Conservation (phyloP, 1,284 basidiomycete genomes). For the Cryptococcus deneoformans region DNA sequence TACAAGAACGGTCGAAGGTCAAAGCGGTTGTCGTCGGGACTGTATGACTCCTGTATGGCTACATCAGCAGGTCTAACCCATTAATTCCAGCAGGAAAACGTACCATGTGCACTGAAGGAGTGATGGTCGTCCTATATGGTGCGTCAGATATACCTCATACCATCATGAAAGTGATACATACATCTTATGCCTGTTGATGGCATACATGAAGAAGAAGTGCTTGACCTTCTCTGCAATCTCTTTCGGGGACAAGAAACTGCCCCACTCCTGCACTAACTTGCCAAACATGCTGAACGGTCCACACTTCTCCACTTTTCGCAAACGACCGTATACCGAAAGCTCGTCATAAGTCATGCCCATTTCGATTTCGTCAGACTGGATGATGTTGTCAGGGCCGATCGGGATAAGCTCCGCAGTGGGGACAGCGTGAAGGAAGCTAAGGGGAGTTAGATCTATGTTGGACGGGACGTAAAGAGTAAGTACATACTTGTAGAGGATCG, state of each 20-base stretch:
- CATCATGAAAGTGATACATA: conserved; percentile 14
- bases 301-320: conserved; percentile 95
- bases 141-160: conserved; percentile 4
- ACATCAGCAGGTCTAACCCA: conserved; percentile 5
- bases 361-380: conserved; percentile 95
- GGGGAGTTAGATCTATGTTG: neutral
- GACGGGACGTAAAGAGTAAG: neutral
- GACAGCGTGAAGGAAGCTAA: conserved; percentile 82
- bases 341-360: conserved; percentile 99
- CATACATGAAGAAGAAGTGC: conserved; percentile 95
- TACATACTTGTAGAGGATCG: conserved; percentile 70
- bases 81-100: conserved; percentile 47
- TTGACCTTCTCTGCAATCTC: conserved; percentile 99
- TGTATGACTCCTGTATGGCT: conserved; percentile 67
- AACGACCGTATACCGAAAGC: conserved; percentile 84
- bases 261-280: conserved; percentile 92
- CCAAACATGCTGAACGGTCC: conserved; percentile 97
- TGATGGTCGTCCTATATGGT: conserved; percentile 69
- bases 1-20: conserved; percentile 96
- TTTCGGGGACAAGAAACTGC: conserved; percentile 63
- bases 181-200: conserved; percentile 98
- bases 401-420: conserved; percentile 98
- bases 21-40: conserved; percentile 95
- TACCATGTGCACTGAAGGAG: conserved; percentile 87
- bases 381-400: conserved; percentile 79